Evolutionary conservation across 352 stramenopile species (phyloP).

Genomic region (Hyaloperonospora arabidopsidis): DNA sequence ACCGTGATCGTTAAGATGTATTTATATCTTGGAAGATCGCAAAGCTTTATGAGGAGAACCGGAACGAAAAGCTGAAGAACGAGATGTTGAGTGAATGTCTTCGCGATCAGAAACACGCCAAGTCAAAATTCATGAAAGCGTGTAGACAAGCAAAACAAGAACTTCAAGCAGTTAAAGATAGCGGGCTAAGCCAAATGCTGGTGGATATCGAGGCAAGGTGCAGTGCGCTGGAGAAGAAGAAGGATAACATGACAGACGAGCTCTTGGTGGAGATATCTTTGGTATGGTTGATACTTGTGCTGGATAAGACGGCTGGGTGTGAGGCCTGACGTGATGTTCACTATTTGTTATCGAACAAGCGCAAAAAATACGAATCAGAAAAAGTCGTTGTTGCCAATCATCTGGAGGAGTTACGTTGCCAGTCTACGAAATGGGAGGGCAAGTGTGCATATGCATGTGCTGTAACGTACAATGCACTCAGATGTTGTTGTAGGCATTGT

Average conservation of each 20-base stretch:
- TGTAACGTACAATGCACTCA: constrained; percentile 6
- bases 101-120: constrained; percentile 59
- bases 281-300: constrained; percentile 18
- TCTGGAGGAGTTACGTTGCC: constrained; percentile 18
- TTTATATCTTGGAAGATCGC: constrained; percentile 31
- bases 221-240: constrained; percentile 40
- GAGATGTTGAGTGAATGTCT: constrained; percentile 60
- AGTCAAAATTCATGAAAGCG: constrained; percentile 62
- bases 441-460: background rate
- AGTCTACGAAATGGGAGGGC: constrained; percentile 31
- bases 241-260: constrained; percentile 29
- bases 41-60: constrained; percentile 58
- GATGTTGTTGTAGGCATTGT: constrained; percentile 25
- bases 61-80: constrained; percentile 62
- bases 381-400: constrained; percentile 12
- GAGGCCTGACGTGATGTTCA: background rate
- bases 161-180: constrained; percentile 55
- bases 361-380: constrained; percentile 17
- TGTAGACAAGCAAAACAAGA: constrained; percentile 58
- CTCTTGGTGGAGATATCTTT: constrained; percentile 30
- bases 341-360: constrained; percentile 9
- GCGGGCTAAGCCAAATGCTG: constrained; percentile 54
- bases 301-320: background rate
- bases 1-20: background rate
- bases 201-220: constrained; percentile 58